phyloP scores from a whole-genome alignment of 176 grass and related monocot genomes.

The Oryza longistaminata region DNA sequence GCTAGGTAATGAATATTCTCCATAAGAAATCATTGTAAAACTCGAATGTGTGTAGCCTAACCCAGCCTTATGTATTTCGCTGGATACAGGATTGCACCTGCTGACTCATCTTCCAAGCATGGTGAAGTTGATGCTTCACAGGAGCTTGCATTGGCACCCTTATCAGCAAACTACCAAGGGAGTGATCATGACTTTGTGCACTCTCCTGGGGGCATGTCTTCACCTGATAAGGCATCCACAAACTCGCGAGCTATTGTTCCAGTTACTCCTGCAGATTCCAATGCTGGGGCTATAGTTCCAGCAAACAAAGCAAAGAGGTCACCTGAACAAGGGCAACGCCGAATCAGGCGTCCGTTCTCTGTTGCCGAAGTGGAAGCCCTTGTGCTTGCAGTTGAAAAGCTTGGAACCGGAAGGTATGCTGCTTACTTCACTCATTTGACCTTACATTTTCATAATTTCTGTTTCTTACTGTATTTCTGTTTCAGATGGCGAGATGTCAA shows the following conservation, averaged over 20 bases:
- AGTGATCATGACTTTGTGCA: constrained; percentile 74
- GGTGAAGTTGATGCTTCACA: constrained; percentile 46
- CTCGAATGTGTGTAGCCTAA: background rate
- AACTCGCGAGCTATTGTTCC: constrained; percentile 55
- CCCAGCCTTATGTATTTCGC: background rate
- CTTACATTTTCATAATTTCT: background rate
- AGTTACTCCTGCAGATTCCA: constrained; percentile 43
- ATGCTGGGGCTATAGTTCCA: constrained; percentile 49
- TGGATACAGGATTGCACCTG: constrained; percentile 57
- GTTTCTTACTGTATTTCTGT: constrained; percentile 34
- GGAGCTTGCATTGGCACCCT: constrained; percentile 56
- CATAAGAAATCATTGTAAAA: background rate
- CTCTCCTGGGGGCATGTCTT: constrained; percentile 49
- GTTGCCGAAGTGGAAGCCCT: constrained; percentile 96
- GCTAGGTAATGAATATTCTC: constrained; percentile 63
- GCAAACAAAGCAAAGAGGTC: constrained; percentile 63
- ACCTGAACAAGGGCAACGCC: constrained; percentile 73
- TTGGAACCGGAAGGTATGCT: constrained; percentile 95
- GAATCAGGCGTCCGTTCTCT: constrained; percentile 91
- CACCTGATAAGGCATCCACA: constrained; percentile 58
- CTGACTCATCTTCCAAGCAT: constrained; percentile 45
- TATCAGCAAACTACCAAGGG: constrained; percentile 59
- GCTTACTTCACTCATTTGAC: constrained; percentile 20
- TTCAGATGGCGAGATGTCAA: constrained; percentile 98
- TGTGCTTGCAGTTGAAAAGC: constrained; percentile 92